phyloP scores from a whole-genome alignment of 805 yeast genomes.

The Ascoidea rubescens region DNA sequence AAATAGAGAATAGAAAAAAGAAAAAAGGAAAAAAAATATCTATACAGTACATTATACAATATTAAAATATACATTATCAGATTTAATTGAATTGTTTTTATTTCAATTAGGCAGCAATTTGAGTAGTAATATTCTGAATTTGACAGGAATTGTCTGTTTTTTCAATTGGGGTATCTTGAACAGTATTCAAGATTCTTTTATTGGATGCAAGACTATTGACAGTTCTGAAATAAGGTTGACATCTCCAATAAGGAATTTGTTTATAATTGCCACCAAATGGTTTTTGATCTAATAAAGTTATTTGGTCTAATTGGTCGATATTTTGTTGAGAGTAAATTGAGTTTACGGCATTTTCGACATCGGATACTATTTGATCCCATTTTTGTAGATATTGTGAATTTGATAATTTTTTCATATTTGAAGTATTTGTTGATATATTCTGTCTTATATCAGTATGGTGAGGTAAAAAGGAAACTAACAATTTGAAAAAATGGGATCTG shows the following conservation, averaged over 20 bases:
- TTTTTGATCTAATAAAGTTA: conserved; percentile 52
- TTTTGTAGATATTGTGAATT: conserved; percentile 29
- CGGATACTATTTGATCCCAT: conserved; percentile 42
- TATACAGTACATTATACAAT: no score
- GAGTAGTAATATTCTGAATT: no score
- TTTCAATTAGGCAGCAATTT: no score
- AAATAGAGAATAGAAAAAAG: no score
- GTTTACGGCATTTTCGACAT: conserved; percentile 55
- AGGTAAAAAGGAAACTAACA: conserved; percentile 68
- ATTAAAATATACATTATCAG: no score
- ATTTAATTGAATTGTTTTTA: no score
- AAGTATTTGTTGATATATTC: conserved; percentile 42
- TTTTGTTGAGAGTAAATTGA: conserved; percentile 37
- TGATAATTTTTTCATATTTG: conserved; percentile 11
- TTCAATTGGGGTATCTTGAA: no score
- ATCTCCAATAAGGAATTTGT: conserved; percentile 85
- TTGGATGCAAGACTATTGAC: conserved; percentile 66
- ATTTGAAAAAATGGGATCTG: conserved; percentile 87
- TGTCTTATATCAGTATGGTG: conserved; percentile 69
- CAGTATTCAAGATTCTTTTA: conserved; percentile 13
- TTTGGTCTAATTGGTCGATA: conserved; percentile 40
- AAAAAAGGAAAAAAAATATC: no score
- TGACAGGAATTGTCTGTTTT: no score
- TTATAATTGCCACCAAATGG: conserved; percentile 29
- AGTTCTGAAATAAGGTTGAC: conserved; percentile 88